Evolutionary conservation across 192 early-diverging fungal genomes (phyloP), one percentile per base, ranked within the genome.

Genomic region (Irineochytrium annulatum): DNA sequence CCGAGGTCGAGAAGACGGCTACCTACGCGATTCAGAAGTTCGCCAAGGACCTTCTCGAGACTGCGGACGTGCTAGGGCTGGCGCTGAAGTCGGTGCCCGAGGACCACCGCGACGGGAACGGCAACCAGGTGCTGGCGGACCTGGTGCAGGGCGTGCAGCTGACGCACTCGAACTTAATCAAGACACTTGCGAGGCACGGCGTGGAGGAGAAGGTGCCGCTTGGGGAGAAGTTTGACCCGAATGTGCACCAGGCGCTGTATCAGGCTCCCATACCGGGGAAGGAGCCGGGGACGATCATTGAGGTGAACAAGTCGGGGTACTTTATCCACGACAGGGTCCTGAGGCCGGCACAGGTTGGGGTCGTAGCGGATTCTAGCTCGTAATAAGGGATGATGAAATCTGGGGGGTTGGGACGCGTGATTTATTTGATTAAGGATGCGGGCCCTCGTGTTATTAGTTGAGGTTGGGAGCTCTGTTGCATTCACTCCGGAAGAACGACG

Each of bases 11-110:
- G 22, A 80, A 83, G 32, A 83, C 87, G 48, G 83, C 89, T 43
- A 74, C 84, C 6, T 99, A 87, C 77, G 91, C 97, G 0, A 93
- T 99, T 64, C 91, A 91, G 75, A 95, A 95, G 80, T 99, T 99
- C 68, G 95, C 94, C 66, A 97, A 94, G 75, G 95, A 99, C 64
- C 75, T 99, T 30, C 71, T 99, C 5, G 87, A 89, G 31, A 91
- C 90, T 0, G 91, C 88, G 17, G 97, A 99, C 70, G 87, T 96
- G 31, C 79, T 99, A 43, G 77, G 75, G 55, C 77, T 98, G 65
- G 95, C 97, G 3, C 75, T 99, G 30, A 83, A 89, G 55, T 80
- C 92, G 31, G 93, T 98, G 1, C 93, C 95, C 33, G 69, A 85
- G 48, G 69, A 82, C 2, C 73, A 80, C 49, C 67, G 37, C 3